Evolutionary conservation across 345 rosid species (phyloP).

Genomic region (Populus tremula): DNA sequence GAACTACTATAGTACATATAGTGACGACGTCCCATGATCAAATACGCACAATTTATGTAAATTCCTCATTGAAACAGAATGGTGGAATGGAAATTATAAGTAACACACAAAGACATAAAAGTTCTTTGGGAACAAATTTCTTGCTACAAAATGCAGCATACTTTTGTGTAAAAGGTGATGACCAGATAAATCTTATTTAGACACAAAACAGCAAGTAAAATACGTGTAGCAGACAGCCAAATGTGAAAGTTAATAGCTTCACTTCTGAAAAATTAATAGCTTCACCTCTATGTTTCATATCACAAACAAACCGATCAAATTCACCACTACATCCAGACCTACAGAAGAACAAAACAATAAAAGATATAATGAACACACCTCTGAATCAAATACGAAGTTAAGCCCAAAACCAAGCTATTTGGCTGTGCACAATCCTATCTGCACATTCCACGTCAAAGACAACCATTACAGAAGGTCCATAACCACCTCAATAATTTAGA

Average conservation of each 20-base stretch:
- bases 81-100: neutral
- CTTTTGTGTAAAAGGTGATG: neutral
- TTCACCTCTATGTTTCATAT: conserved; percentile 32
- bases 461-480: conserved; percentile 15
- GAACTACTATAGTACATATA: neutral
- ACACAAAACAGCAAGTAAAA: neutral
- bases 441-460: conserved; percentile 46
- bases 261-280: neutral
- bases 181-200: neutral
- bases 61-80: neutral
- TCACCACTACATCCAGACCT: conserved; percentile 40
- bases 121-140: neutral
- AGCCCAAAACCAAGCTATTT: conserved; percentile 44
- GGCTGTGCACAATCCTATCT: conserved; percentile 60
- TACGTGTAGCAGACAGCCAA: conserved; percentile 14
- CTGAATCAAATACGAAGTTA: conserved; percentile 46
- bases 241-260: conserved; percentile 8
- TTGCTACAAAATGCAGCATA: neutral
- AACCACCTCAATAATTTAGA: conserved; percentile 9
- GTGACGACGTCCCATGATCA: neutral
- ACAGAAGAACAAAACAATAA: conserved; percentile 41
- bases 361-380: conserved; percentile 57
- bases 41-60: neutral
- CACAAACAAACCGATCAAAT: conserved; percentile 47
- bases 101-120: neutral